Evolutionary conservation across 1,139 yeast species (phyloP).

Genomic region (Magnusiomyces magnusii): DNA sequence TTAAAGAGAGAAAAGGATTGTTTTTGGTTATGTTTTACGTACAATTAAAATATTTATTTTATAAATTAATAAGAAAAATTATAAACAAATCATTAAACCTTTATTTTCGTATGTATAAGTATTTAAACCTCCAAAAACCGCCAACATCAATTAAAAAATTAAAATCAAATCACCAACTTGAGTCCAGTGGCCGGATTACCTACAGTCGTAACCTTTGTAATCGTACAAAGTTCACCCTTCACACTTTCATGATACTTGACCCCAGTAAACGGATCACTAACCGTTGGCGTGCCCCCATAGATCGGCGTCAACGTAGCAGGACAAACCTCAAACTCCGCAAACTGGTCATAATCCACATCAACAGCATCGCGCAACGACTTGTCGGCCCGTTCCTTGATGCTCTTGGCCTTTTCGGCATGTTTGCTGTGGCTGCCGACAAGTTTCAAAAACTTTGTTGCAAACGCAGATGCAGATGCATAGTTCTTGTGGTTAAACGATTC

Average conservation of each 20-base stretch:
- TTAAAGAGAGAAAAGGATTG: background rate
- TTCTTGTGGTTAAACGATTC: slow-evolving; percentile 85
- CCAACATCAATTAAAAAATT: too few relatives aligned
- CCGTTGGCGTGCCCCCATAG: slow-evolving; percentile 63
- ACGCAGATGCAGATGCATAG: slow-evolving; percentile 79
- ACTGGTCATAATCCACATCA: slow-evolving; percentile 87
- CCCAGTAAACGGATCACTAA: slow-evolving; percentile 80
- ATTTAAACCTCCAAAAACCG: background rate
- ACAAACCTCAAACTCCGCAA: slow-evolving; percentile 86
- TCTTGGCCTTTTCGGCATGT: slow-evolving; percentile 82
- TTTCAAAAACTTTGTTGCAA: slow-evolving; percentile 76
- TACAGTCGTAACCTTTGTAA: slow-evolving; percentile 68
- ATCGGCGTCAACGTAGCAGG: slow-evolving; percentile 84
- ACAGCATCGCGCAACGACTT: slow-evolving; percentile 75
- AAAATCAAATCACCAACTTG: slow-evolving; percentile 32
- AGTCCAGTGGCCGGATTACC: slow-evolving; percentile 96
- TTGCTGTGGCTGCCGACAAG: slow-evolving; percentile 43
- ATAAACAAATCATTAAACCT: too few relatives aligned
- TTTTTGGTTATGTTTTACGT: too few relatives aligned
- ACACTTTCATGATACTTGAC: slow-evolving; percentile 74
- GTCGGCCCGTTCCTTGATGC: slow-evolving; percentile 74
- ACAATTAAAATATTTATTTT: too few relatives aligned
- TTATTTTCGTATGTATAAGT: background rate
- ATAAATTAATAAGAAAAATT: too few relatives aligned
- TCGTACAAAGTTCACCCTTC: slow-evolving; percentile 70